Evolutionary conservation across 345 rosid genomes (phyloP).

Genomic region (Luvunga scandens): DNA sequence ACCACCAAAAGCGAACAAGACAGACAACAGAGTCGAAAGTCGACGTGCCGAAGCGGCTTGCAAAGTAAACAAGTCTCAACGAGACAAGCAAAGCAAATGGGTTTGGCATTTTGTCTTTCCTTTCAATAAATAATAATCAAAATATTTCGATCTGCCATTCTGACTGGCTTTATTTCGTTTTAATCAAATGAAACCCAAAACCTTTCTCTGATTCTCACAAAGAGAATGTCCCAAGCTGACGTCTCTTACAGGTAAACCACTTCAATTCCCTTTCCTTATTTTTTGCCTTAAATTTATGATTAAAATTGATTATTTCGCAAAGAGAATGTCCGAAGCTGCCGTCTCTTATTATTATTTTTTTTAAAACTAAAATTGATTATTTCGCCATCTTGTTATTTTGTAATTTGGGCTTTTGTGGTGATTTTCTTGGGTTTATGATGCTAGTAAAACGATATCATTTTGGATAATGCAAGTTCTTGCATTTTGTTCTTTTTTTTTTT

Average conservation of each 20-base stretch:
- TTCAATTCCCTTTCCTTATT: background rate
- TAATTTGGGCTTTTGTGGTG: background rate
- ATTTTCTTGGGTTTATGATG: background rate
- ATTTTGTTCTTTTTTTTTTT: background rate
- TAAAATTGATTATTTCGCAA: too few relatives aligned
- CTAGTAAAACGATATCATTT: background rate
- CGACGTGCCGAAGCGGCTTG: background rate
- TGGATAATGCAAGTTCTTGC: background rate
- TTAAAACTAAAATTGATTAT: background rate
- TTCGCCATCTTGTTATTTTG: background rate
- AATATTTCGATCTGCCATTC: slow-evolving; percentile 11
- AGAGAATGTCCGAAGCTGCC: too few relatives aligned
- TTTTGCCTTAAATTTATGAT: background rate
- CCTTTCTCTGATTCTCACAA: slow-evolving; percentile 19
- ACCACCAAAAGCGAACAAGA: too few relatives aligned
- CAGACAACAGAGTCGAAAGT: background rate
- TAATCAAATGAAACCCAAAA: slow-evolving; percentile 19
- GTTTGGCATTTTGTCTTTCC: background rate
- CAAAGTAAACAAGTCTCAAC: background rate
- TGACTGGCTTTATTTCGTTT: background rate
- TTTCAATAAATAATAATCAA: background rate
- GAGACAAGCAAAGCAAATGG: background rate
- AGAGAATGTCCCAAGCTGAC: slow-evolving; percentile 48
- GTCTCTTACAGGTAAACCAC: slow-evolving; percentile 45
- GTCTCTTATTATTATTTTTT: too few relatives aligned